Base-by-base conservation (phyloP, 1,284 basidiomycete genomes). In the Mycena sp. region DNA sequence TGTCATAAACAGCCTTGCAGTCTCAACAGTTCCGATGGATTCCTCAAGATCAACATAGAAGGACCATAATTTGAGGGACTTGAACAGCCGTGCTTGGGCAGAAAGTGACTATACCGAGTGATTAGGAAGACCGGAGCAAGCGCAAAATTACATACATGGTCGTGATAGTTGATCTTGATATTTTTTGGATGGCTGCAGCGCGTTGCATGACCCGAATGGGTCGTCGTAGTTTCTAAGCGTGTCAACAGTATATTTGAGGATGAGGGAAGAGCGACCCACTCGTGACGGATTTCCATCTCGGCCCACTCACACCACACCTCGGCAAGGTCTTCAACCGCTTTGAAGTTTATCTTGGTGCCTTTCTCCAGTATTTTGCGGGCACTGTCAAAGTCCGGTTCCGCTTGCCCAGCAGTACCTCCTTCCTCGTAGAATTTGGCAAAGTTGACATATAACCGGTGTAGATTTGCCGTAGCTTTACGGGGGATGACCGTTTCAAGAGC, bases 301-400 rank as follows among this genome's bases (percentile, higher is more conserved):
- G 98, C 91, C 97, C 97, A 99, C 77, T 98, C 96, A 75, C 95
- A 98, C 98, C 98, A 99, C 16, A 99, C 87, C 77, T 99, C 98
- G 0, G 98, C 98, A 30, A 99, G 85, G 73, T 99, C 98, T 75
- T 99, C 98, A 5, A 99, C 96, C n/a, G 88, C 83, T 76, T 92
- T 94, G 83, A 96, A 99, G 69, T 94, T 93, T 44, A 98, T 89
- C 70, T 94, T 95, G 1, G 92, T 91, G 1, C 89, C 96, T 75
- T 94, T 95, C 74, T 99, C 96, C 23, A 99, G 82, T 43, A 99
- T 92, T 79, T 96, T 95, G 48, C 96, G 88, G 14, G 97, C 94
- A 67, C 88, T 92, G 28, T 90, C 88, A 4, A 99, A 76, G 73
- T 99, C 95, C 1, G 85, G 78, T 73, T 96, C 94, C 14, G 91